Evolutionary conservation across 208 protist species (phyloP).

Genomic region (Trypanosoma grayi): DNA sequence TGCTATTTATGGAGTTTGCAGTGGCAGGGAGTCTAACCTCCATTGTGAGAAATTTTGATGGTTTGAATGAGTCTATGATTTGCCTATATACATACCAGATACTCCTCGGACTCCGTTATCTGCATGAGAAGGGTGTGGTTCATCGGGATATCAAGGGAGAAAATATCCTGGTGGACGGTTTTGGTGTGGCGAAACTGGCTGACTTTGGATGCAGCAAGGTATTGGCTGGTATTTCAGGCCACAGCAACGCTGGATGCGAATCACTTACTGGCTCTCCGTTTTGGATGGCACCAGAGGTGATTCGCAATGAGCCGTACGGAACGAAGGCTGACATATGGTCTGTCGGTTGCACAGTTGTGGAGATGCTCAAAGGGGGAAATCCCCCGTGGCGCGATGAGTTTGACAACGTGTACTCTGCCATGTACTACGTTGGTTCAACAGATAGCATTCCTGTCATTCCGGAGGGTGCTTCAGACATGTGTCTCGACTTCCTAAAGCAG

Average conservation of each 20-base stretch:
- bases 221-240: conserved; percentile 55
- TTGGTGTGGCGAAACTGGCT: conserved; percentile 62
- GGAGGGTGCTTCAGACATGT: conserved; percentile 67
- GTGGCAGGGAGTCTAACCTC: conserved; percentile 80
- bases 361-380: conserved; percentile 87
- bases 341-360: conserved; percentile 90
- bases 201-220: conserved; percentile 84
- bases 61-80: conserved; percentile 73
- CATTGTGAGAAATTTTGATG: conserved; percentile 72
- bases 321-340: conserved; percentile 93
- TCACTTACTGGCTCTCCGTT: conserved; percentile 78
- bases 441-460: conserved; percentile 67
- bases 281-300: conserved; percentile 90
- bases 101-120: conserved; percentile 56
- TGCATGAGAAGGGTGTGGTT: conserved; percentile 69
- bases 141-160: conserved; percentile 82
- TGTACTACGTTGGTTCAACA: conserved; percentile 76
- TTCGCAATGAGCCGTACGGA: conserved; percentile 78
- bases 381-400: conserved; percentile 78
- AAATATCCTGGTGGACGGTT: conserved; percentile 79
- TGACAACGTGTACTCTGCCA: conserved; percentile 77
- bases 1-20: conserved; percentile 92
- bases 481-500: conserved; percentile 59
- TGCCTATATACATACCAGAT: conserved; percentile 78
- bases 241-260: conserved; percentile 56